A percentile compares a stretch with the other conserved stretches of the same genome.
These are phyloP conservation scores for Nemania diffusa DNA, from an alignment of 2,329 filamentous ascomycete species.

Conservation along the genomic window DNA sequence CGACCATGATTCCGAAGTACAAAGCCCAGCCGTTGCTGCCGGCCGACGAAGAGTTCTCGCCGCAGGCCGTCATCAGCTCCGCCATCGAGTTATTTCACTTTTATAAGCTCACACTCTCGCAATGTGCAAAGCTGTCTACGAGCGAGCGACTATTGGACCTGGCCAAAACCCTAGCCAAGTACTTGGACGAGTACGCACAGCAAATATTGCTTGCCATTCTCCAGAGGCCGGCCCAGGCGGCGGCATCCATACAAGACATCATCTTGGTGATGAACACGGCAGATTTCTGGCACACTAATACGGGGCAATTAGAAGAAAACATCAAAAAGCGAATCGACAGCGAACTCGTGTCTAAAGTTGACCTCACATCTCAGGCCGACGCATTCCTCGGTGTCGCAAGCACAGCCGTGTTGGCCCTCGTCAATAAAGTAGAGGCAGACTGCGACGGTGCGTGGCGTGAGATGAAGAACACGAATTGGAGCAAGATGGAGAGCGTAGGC, in stretches of 20 bases:
- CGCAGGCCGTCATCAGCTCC: constrained; percentile 88
- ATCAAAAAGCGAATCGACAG: constrained; percentile 90
- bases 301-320: constrained; percentile 92
- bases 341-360: constrained; percentile 78
- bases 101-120: constrained; percentile 90
- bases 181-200: constrained; percentile 94
- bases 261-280: constrained; percentile 94
- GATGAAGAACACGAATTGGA: constrained; percentile 97
- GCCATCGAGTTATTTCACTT: constrained; percentile 98
- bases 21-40: constrained; percentile 82
- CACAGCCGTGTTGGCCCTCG: constrained; percentile 83
- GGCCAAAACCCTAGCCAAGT: constrained; percentile 86
- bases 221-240: constrained; percentile 65
- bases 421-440: constrained; percentile 82
- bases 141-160: constrained; percentile 87
- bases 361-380: constrained; percentile 92
- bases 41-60: constrained; percentile 89
- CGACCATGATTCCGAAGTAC: constrained; percentile 86
- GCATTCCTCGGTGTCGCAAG: constrained; percentile 95
- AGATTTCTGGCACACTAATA: constrained; percentile 96
- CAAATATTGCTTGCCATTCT: constrained; percentile 83
- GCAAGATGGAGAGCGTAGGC: constrained; percentile 88
- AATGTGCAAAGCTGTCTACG: constrained; percentile 96
- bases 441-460: constrained; percentile 92
- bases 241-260: constrained; percentile 74